A percentile compares a stretch with the other conserved stretches of the same genome.
Conservation (phyloP, 257 asterid species). For the Echium plantagineum region DNA sequence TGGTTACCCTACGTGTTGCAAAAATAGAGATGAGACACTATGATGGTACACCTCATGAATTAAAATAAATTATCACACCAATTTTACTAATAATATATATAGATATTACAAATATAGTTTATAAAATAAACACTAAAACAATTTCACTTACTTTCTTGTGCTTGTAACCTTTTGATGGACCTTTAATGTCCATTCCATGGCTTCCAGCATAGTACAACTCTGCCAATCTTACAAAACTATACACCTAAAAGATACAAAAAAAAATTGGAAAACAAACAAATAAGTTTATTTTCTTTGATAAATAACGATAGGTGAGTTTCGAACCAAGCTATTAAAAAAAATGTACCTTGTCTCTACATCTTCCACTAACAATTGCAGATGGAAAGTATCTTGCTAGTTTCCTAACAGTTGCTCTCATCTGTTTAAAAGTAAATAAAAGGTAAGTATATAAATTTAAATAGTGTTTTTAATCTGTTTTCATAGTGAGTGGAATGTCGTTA, state of each 20-base stretch:
- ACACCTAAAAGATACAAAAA: slow-evolving; percentile 31
- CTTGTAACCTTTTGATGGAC: slow-evolving; percentile 81
- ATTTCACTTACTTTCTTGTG: slow-evolving; percentile 42
- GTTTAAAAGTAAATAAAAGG: neutral
- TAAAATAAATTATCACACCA: neutral
- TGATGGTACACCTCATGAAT: neutral
- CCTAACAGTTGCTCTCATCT: slow-evolving; percentile 84
- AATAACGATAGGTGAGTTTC: no score
- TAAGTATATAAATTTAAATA: neutral
- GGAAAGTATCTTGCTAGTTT: slow-evolving; percentile 66
- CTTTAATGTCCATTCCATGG: slow-evolving; percentile 99
- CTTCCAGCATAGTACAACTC: slow-evolving; percentile 98
- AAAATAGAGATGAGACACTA: neutral
- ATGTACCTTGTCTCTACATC: slow-evolving; percentile 75
- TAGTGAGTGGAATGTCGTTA: no score
- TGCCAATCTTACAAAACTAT: slow-evolving; percentile 70
- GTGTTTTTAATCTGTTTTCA: no score
- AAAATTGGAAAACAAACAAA: neutral
- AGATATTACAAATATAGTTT: neutral
- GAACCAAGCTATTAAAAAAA: no score
- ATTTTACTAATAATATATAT: neutral
- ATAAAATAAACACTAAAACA: neutral
- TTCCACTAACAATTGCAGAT: slow-evolving; percentile 79
- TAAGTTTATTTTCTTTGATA: no score
- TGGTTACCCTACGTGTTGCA: slow-evolving; percentile 34